Evolutionary conservation across 106 monocot species (phyloP), one percentile per base, ranked within the genome.

Genomic region (Dioscorea alata): DNA sequence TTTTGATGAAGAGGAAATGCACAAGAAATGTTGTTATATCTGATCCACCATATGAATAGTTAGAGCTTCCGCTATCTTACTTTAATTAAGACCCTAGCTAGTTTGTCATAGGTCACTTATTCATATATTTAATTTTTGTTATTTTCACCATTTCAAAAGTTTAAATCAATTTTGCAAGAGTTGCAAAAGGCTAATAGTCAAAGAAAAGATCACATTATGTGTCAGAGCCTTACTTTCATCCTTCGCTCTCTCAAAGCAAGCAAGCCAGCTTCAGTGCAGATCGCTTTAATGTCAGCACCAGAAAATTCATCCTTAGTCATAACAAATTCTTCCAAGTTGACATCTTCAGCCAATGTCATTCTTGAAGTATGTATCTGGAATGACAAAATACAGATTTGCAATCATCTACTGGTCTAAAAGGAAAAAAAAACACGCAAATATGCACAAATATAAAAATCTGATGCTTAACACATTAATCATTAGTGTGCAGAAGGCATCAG

Each of bases 241-340:
- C 91, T 83, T 32, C 91, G 79, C 49, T 96, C 95, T 71, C 95
- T 76, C 22, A 96, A 61, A 73, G 95, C 95, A 73, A 88, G 88
- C 73, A 96, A 84, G 4, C 95, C 95, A 75, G 95, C 95, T 78
- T 96, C 95, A 32, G 95, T 96, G 60, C 95, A 96, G 17, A 96
- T 96, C 10, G 95, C 95, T 64, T 96, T 96, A 18, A 96, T 96
- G 76, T 96, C 91, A 63, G 95, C 95, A 49, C 95, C 95, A 70
- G 95, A 96, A 68, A 96, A 91, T 64, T 96, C 95, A 68, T 96
- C 95, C 70, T 96, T 96, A 17, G 91, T 95, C 95, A 95, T 95
- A 4, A 91, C 95, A 84, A 95, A 95, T 71, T 95, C 95, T 82
- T 95, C 95, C 24, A 96, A 74, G 28, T 96, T 96, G 48, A 96